A percentile compares a stretch with the other conserved stretches of the same genome.
phyloP scores from a whole-genome alignment of 441 rosid species.

The Adansonia grandidieri region DNA sequence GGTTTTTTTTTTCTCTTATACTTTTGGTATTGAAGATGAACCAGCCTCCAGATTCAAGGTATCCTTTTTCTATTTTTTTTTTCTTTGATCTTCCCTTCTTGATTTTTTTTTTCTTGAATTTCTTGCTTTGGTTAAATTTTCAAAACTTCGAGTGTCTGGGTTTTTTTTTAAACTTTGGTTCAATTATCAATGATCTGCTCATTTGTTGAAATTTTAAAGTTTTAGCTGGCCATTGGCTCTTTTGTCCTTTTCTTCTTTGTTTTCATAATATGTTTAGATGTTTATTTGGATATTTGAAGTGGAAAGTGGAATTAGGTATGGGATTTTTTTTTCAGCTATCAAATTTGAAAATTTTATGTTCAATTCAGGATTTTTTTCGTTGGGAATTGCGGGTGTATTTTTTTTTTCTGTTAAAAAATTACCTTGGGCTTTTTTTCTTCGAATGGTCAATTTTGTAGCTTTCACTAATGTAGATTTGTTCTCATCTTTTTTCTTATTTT shows the following conservation, averaged over 20 bases:
- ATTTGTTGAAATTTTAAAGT: constrained; percentile 19
- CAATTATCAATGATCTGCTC: constrained; percentile 30
- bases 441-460: constrained; percentile 10
- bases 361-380: background rate
- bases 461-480: constrained; percentile 27
- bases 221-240: constrained; percentile 40
- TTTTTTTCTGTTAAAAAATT: background rate
- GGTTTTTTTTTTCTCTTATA: constrained; percentile 20
- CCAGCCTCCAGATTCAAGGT: constrained; percentile 49
- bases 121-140: constrained; percentile 25
- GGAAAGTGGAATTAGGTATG: constrained; percentile 32
- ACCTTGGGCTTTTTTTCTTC: background rate
- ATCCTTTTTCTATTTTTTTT: constrained; percentile 19
- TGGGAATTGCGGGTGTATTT: background rate
- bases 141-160: constrained; percentile 8
- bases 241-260: constrained; percentile 28
- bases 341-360: constrained; percentile 25
- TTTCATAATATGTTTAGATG: background rate
- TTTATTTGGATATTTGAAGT: constrained; percentile 22
- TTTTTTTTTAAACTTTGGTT: background rate
- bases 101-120: constrained; percentile 4
- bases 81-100: constrained; percentile 10
- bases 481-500: constrained; percentile 18
- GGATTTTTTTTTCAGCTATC: constrained; percentile 26
- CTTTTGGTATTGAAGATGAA: constrained; percentile 27